These are phyloP conservation scores for Alopecurus myosuroides DNA, from an alignment of 176 grass and related monocot genomes.

Conservation along the genomic window DNA sequence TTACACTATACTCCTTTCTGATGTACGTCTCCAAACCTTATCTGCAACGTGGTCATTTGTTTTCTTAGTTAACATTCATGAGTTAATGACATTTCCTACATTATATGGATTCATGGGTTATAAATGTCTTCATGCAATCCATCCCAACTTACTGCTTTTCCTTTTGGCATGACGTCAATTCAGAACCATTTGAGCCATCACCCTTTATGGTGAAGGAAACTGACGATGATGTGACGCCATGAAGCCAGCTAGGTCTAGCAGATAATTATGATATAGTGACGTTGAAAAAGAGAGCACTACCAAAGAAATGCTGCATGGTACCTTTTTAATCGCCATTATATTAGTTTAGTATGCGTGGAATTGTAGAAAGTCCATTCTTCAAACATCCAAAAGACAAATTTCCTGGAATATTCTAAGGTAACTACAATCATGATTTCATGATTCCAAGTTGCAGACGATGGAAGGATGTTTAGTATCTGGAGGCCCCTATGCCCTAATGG, in stretches of 20 bases:
- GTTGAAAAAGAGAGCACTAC: no score
- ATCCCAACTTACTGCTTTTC: conserved; percentile 22
- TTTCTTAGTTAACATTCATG: neutral
- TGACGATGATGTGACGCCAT: conserved; percentile 47
- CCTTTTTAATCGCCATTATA: no score
- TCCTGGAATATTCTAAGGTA: neutral
- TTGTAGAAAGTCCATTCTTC: neutral
- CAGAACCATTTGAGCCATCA: conserved; percentile 85
- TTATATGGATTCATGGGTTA: conserved; percentile 23
- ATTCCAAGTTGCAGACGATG: conserved; percentile 70
- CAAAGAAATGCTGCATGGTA: conserved; percentile 32
- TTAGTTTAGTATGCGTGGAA: no score
- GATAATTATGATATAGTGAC: no score
- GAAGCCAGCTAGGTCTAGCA: conserved; percentile 47
- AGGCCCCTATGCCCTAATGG: conserved; percentile 71
- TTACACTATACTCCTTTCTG: conserved; percentile 82
- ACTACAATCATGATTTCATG: conserved; percentile 4
- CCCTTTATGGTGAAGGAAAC: conserved; percentile 70
- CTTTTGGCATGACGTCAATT: conserved; percentile 55
- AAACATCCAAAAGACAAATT: neutral
- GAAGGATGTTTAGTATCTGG: conserved; percentile 75
- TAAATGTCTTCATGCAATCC: conserved; percentile 4
- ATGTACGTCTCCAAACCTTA: conserved; percentile 39
- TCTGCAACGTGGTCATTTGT: neutral
- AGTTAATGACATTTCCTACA: neutral